phyloP scores from a whole-genome alignment of 371 early-diverging fungal species.

The Conidiobolus incongruus region DNA sequence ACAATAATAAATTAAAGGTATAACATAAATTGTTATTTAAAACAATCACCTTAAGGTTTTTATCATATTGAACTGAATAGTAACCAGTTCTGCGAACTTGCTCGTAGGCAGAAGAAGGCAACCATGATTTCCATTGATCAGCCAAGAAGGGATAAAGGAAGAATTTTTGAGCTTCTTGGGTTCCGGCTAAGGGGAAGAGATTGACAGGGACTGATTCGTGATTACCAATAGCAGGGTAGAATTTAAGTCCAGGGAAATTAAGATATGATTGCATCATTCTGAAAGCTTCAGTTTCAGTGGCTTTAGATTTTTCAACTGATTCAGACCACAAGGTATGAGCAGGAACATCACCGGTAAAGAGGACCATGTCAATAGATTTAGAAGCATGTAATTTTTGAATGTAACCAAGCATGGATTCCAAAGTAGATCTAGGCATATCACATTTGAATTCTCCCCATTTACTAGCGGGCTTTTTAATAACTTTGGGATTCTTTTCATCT shows the following conservation, averaged over 20 bases:
- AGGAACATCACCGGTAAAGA: constrained; percentile 34
- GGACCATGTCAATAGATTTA: constrained; percentile 18
- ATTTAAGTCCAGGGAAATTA: constrained; percentile 7
- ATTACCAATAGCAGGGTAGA: constrained; percentile 14
- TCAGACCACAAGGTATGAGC: constrained; percentile 32
- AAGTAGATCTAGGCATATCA: constrained; percentile 17
- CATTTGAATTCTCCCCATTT: constrained; percentile 10
- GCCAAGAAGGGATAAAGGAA: constrained; percentile 2
- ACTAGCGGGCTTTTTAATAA: constrained; percentile 6
- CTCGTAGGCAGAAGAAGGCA: background rate
- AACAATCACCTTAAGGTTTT: constrained; percentile 4
- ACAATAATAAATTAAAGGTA: background rate
- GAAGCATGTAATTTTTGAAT: constrained; percentile 14
- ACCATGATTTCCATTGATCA: constrained; percentile 9
- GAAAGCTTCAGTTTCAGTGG: constrained; percentile 5
- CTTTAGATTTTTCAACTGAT: constrained; percentile 16
- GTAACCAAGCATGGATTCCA: constrained; percentile 15
- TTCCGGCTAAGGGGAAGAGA: constrained; percentile 5
- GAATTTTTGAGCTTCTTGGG: background rate
- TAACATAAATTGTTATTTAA: constrained; percentile 7
- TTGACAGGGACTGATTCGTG: constrained; percentile 8
- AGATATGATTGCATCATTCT: background rate
- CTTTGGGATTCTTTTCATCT: background rate
- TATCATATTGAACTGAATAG: constrained; percentile 5
- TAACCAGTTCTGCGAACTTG: constrained; percentile 4